Evolutionary conservation across 306 rosid genomes (phyloP).

Genomic region (Lithocarpus polystachyus): DNA sequence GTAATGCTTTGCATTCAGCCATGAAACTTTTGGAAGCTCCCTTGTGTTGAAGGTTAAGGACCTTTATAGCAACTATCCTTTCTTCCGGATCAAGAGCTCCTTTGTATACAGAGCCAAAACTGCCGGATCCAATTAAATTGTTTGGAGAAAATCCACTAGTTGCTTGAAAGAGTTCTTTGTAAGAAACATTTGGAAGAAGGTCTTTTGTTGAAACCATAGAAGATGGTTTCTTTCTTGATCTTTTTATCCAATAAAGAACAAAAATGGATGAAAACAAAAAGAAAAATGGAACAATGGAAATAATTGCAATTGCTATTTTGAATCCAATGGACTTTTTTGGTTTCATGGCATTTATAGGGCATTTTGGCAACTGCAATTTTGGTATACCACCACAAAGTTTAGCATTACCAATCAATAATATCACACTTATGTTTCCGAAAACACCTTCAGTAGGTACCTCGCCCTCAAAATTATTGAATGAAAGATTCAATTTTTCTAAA

Average conservation of each 20-base stretch:
- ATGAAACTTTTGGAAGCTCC: constrained; percentile 29
- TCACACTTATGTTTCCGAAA: constrained; percentile 21
- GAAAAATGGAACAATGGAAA: constrained; percentile 12
- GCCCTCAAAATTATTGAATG: constrained; percentile 41
- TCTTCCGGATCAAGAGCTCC: constrained; percentile 16
- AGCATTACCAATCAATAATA: neutral
- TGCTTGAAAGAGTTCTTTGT: too few species aligned
- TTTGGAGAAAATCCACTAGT: too few species aligned
- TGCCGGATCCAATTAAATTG: constrained; percentile 9
- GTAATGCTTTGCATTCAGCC: constrained; percentile 13
- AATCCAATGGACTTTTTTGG: constrained; percentile 2
- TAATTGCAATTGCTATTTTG: neutral
- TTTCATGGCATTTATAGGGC: constrained; percentile 9
- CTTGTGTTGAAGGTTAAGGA: constrained; percentile 20
- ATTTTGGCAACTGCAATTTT: neutral
- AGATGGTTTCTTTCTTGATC: neutral
- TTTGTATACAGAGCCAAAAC: constrained; percentile 21
- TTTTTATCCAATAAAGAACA: neutral
- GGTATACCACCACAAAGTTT: constrained; percentile 19
- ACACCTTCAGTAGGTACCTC: constrained; percentile 35
- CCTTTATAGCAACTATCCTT: constrained; percentile 27
- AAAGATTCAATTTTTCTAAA: constrained; percentile 29
- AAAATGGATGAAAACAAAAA: neutral
- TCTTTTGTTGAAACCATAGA: neutral
- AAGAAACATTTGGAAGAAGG: constrained; percentile 1